Percentiles rank a stretch among this genome's conserved stretches.
phyloP scores from a whole-genome alignment of 2,329 filamentous ascomycete genomes.

The Colletotrichum graminicola region DNA sequence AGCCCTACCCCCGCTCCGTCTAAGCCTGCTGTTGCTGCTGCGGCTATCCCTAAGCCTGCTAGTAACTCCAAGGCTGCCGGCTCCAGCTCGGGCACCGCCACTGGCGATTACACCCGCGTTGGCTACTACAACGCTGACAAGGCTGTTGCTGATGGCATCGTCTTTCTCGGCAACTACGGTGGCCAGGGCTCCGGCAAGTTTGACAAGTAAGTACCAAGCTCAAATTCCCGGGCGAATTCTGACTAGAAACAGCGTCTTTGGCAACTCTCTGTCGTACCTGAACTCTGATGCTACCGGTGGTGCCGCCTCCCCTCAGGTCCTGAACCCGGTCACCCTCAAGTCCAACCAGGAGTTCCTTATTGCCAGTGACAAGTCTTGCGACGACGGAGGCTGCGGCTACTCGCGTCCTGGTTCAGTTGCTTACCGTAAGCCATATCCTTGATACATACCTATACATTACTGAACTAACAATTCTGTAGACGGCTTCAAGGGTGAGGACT shows the following conservation, averaged over 20 bases:
- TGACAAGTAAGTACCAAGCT: slow-evolving; percentile 54
- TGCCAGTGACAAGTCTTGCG: slow-evolving; percentile 59
- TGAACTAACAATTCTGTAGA: slow-evolving; percentile 56
- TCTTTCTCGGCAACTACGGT: slow-evolving; percentile 64
- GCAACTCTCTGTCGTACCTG: slow-evolving; percentile 61
- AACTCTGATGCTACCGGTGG: slow-evolving; percentile 56
- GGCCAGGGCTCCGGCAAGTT: slow-evolving; percentile 58
- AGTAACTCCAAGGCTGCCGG: slow-evolving; percentile 29
- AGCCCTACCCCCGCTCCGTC: slow-evolving; percentile 38
- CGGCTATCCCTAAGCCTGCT: slow-evolving; percentile 32
- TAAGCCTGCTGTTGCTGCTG: slow-evolving; percentile 34
- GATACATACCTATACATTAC: too few species aligned
- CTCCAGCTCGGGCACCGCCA: slow-evolving; percentile 21
- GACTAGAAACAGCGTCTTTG: slow-evolving; percentile 53
- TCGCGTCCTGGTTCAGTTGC: slow-evolving; percentile 58
- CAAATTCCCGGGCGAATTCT: background rate
- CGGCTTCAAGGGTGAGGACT: slow-evolving; percentile 75
- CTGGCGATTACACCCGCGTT: slow-evolving; percentile 56
- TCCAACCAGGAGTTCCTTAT: slow-evolving; percentile 62
- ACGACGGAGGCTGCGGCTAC: slow-evolving; percentile 57
- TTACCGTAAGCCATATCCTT: slow-evolving; percentile 53
- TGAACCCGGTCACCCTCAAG: slow-evolving; percentile 55
- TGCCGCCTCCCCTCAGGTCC: slow-evolving; percentile 54
- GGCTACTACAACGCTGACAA: slow-evolving; percentile 60
- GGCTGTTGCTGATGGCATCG: slow-evolving; percentile 56